Conservation (phyloP, 2,329 filamentous ascomycete species). For the Fusarium goolgardi region DNA sequence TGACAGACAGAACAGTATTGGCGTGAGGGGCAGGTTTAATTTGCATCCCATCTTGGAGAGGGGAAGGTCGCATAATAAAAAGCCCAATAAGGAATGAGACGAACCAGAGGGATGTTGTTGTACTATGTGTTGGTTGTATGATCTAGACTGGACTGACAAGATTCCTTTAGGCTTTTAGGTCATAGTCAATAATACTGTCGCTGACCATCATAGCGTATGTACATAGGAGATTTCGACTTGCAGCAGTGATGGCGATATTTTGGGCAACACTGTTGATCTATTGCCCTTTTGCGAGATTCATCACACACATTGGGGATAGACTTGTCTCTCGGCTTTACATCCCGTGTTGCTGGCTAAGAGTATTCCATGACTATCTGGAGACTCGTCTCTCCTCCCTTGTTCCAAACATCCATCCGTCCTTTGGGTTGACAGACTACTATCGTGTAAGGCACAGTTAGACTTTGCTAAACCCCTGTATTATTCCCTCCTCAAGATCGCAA, state of each 20-base stretch:
- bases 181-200: not conserved
- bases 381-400: slow-evolving; percentile 14
- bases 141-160: not conserved
- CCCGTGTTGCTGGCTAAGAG: not conserved
- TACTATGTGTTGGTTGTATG: slow-evolving; percentile 4
- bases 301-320: slow-evolving; percentile 24
- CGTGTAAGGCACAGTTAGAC: slow-evolving; percentile 13
- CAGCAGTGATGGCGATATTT: slow-evolving; percentile 18
- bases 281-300: slow-evolving; percentile 15
- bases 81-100: slow-evolving; percentile 30
- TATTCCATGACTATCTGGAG: slow-evolving; percentile 4
- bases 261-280: slow-evolving; percentile 11
- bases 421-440: slow-evolving; percentile 26
- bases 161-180: slow-evolving; percentile 9
- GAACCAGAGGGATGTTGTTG: slow-evolving; percentile 29
- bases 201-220: slow-evolving; percentile 7
- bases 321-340: slow-evolving; percentile 5
- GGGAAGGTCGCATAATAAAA: slow-evolving; percentile 17
- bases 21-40: slow-evolving; percentile 39
- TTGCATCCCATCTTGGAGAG: slow-evolving; percentile 30
- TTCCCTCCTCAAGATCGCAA: slow-evolving; percentile 6
- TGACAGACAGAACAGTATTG: slow-evolving; percentile 18
- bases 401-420: slow-evolving; percentile 25
- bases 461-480: slow-evolving; percentile 22
- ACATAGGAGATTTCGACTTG: slow-evolving; percentile 6